phyloP scores from a whole-genome alignment of 768 basidiomycete genomes.

The Russula lepida region DNA sequence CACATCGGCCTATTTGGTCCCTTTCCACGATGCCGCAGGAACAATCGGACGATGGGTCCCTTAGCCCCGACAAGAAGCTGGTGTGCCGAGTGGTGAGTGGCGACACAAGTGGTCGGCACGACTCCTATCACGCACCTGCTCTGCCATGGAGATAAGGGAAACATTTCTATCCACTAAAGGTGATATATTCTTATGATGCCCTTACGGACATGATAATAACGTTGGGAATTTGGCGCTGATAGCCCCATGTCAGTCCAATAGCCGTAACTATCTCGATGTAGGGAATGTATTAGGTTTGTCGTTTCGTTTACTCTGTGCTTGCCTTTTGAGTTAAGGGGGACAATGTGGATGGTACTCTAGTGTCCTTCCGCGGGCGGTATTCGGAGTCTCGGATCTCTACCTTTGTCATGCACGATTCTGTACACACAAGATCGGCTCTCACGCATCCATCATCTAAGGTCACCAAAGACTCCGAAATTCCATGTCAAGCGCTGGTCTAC shows the following conservation, averaged over 20 bases:
- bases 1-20: neutral
- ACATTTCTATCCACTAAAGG: conserved; percentile 34
- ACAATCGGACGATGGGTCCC: conserved; percentile 36
- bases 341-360: conserved; percentile 39
- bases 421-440: neutral
- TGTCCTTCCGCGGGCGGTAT: neutral
- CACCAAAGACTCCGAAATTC: neutral
- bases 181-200: conserved; percentile 41
- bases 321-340: conserved; percentile 40
- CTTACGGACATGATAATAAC: conserved; percentile 26
- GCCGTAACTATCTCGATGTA: conserved; percentile 35
- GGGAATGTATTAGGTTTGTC: conserved; percentile 51
- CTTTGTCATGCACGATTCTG: neutral
- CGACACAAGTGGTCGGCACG: conserved; percentile 36
- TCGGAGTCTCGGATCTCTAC: neutral
- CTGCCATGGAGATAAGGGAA: conserved; percentile 29
- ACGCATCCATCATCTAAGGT: neutral
- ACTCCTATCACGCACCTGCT: conserved; percentile 26
- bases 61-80: conserved; percentile 38
- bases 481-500: neutral
- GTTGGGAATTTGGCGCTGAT: neutral
- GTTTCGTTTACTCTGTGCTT: conserved; percentile 54
- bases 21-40: conserved; percentile 27
- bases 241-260: conserved; percentile 9
- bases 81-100: conserved; percentile 34